Base-by-base conservation (phyloP, 139 green algal genomes). In the Pleodorina starrii region DNA sequence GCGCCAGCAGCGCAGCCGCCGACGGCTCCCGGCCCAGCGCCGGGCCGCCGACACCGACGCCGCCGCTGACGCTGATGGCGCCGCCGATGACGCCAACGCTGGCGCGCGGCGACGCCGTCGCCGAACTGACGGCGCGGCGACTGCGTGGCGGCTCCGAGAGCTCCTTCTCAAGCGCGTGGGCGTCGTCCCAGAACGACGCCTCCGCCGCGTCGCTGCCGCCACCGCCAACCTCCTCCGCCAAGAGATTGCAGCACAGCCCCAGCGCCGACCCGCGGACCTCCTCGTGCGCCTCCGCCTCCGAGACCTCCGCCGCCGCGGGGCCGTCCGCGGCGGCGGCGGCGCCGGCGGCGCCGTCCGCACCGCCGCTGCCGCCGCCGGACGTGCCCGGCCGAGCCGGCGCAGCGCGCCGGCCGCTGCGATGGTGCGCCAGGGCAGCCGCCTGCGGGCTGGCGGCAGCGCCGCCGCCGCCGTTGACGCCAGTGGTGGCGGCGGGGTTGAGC, bases 101-200 rank as follows among this genome's bases (percentile, higher is more conserved):
- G n/a, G 17, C 57, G 35, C 7, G 69, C 12, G 69, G 69, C 69
- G 69, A 73, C 32, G 25, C 44, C 25, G 46, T 46, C 21, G 60
- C 59, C 0, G 80, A 63, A 9, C 12, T 4, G 14, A 32, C 68
- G 40, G 32, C 12, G 3, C 81, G 42, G 42, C 81, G 59, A 60
- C 81, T 77, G 59, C 79, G 79, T 9, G 79, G 79, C 36, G 79
- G 57, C 79, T 86, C 79, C 36, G 79, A 57, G 40, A 87, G 80
- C 80, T 87, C 80, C 80, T 44, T 63, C 60, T 88, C 82, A 17
- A 79, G 60, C 35, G 82, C 63, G 40, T 54, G 43, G 0, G 82
- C 82, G 21, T 88, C 82, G 9, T 88, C 66, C 82, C 82, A 88
- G 68, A 88, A 88, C 5, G 82, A 88, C n/a, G 66, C 82, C 46